phyloP scores from a whole-genome alignment of 805 yeast genomes.

The Kuraishia piskuri region DNA sequence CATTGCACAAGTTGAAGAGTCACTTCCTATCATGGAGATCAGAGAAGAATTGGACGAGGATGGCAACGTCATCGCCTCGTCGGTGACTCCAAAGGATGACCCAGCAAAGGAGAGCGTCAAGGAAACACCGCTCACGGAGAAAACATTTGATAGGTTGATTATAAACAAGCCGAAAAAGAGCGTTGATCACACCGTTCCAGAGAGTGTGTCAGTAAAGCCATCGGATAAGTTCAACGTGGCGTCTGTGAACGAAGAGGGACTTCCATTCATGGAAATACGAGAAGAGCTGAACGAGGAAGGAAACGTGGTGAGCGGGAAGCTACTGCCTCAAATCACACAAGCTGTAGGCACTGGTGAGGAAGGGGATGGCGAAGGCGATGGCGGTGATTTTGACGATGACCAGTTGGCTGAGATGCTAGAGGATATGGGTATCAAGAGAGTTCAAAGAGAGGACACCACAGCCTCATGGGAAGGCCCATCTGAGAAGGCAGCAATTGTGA shows the following conservation, averaged over 20 bases:
- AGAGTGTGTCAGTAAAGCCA: not conserved
- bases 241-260: slow-evolving; percentile 32
- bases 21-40: slow-evolving; percentile 70
- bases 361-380: slow-evolving; percentile 5
- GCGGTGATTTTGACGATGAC: slow-evolving; percentile 16
- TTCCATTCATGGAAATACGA: slow-evolving; percentile 65
- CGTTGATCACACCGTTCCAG: not conserved
- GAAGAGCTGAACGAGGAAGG: slow-evolving; percentile 81
- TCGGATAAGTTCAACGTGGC: not conserved
- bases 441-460: not conserved
- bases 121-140: not conserved
- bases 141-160: not conserved
- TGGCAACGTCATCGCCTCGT: slow-evolving; percentile 52
- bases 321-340: slow-evolving; percentile 25
- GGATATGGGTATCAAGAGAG: slow-evolving; percentile 25
- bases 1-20: slow-evolving; percentile 27
- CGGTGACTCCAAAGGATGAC: slow-evolving; percentile 25
- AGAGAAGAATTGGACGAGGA: slow-evolving; percentile 79
- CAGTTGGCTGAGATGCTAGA: slow-evolving; percentile 22
- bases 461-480: not conserved
- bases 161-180: not conserved
- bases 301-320: slow-evolving; percentile 40
- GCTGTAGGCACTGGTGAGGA: slow-evolving; percentile 9
- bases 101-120: not conserved
- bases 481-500: not conserved